These are phyloP conservation scores for Rhinocladiella similis DNA, from an alignment of 2,329 filamentous ascomycete species.

Conservation along the genomic window DNA sequence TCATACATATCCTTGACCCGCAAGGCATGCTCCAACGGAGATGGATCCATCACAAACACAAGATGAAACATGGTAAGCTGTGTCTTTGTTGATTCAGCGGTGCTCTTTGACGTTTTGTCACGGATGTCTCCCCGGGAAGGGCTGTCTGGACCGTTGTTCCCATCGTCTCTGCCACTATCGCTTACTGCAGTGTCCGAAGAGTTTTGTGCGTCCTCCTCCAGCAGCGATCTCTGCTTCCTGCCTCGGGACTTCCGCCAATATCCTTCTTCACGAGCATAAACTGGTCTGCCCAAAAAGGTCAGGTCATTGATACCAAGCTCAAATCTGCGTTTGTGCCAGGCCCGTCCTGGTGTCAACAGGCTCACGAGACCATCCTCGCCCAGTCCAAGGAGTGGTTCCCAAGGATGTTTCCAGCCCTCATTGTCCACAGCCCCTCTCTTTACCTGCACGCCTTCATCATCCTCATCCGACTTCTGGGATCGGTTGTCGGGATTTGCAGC, in stretches of 20 bases:
- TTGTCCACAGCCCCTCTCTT: slow-evolving; percentile 18
- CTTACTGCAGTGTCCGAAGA: slow-evolving; percentile 28
- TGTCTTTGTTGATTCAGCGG: slow-evolving; percentile 38
- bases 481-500: slow-evolving; percentile 6
- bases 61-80: slow-evolving; percentile 97
- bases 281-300: slow-evolving; percentile 77
- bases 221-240: slow-evolving; percentile 34
- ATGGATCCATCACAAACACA: slow-evolving; percentile 85
- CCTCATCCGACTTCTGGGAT: slow-evolving; percentile 19
- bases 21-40: slow-evolving; percentile 71
- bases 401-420: slow-evolving; percentile 33
- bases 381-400: slow-evolving; percentile 69
- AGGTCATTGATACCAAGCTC: slow-evolving; percentile 79
- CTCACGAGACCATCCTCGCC: slow-evolving; percentile 76
- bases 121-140: not conserved
- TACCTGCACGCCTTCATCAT: slow-evolving; percentile 13
- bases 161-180: slow-evolving; percentile 20
- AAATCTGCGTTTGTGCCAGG: slow-evolving; percentile 79
- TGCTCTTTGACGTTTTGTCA: not conserved
- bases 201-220: slow-evolving; percentile 30
- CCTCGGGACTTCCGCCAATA: slow-evolving; percentile 62
- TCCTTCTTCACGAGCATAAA: slow-evolving; percentile 77
- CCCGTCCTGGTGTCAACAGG: slow-evolving; percentile 68
- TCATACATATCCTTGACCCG: slow-evolving; percentile 78
- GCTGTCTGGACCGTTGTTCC: slow-evolving; percentile 7